Base-by-base conservation (phyloP, 129 eudicot species). In the Pittosporum tobira region DNA sequence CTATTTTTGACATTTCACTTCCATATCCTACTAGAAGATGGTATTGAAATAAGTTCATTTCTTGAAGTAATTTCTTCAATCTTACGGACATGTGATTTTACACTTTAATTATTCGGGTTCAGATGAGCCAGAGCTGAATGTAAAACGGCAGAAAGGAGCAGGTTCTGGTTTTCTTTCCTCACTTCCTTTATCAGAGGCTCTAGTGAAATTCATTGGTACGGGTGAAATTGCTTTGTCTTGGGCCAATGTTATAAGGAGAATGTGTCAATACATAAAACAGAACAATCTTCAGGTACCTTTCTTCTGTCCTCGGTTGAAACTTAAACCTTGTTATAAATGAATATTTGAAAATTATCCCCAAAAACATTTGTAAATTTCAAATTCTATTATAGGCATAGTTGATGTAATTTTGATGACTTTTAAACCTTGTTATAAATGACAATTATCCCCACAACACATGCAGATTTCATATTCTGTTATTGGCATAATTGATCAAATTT, bases 221-320 rank as follows among this genome's bases (percentile, higher is more conserved):
- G 81, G 72, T 54, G 85, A 79, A 59, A 68, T 7, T 22, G 79
- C 55, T 56, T 45, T 75, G 23, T 60, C 85, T 15, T 81, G 85
- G 57, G 40, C 78, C 7, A 73, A 79, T 51, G 79, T 64, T 51
- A 71, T 75, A 24, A 79, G 71, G 76, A 63, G 76, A 71, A 67
- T 75, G 63, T 79, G 85, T 81, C 67, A 68, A n/a, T 79, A 79
- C 52, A 71, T 79, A 34, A 79, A 75, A 29, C 52, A 61, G 29
- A 71, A 79, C 19, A 66, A 79, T 26, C 81, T 79, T 54, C 85
- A 79, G 85, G 85, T 79, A 31, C 52, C 14, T 51, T 3, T 67
- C 38, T 57, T 24, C 60, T 52, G 49, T 54, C 56, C 37, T 55
- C 40, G 16, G 14, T 62, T 11, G 16, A 25, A 15, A 45, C 49